Conservation (phyloP, 169 alveolate genomes). For the Plasmodium billcollinsi region DNA sequence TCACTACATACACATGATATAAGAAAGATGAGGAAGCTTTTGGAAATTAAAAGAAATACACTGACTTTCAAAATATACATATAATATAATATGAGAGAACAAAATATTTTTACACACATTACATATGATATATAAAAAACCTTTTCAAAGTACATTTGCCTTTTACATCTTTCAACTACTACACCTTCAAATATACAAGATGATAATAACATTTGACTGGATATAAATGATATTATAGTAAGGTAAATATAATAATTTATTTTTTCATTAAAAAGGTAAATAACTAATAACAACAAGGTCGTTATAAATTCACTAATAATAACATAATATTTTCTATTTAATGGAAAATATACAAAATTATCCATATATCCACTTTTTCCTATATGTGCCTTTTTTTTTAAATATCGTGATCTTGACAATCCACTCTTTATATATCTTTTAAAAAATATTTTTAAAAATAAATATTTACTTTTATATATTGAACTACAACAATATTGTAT, state of each 20-base stretch:
- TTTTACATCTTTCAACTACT: slow-evolving; percentile 62
- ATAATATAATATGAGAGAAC: slow-evolving; percentile 56
- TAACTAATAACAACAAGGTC: slow-evolving; percentile 31
- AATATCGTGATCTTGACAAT: slow-evolving; percentile 28
- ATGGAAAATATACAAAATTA: slow-evolving; percentile 41
- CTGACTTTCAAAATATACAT: slow-evolving; percentile 53
- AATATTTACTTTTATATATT: slow-evolving; percentile 36
- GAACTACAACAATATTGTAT: slow-evolving; percentile 19
- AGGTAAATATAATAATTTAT: slow-evolving; percentile 42
- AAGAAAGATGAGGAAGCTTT: slow-evolving; percentile 37
- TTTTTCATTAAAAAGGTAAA: slow-evolving; percentile 43
- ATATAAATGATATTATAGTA: slow-evolving; percentile 24
- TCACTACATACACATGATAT: slow-evolving; percentile 61
- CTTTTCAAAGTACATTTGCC: slow-evolving; percentile 42
- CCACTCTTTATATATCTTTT: slow-evolving; percentile 60
- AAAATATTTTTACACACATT: slow-evolving; percentile 66
- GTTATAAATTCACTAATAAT: slow-evolving; percentile 42
- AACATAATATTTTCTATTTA: slow-evolving; percentile 64
- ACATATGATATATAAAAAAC: slow-evolving; percentile 62
- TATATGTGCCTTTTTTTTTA: slow-evolving; percentile 12
- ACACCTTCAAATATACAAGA: slow-evolving; percentile 71
- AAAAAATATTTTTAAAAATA: slow-evolving; percentile 34
- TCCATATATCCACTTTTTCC: slow-evolving; percentile 18
- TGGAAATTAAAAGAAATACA: slow-evolving; percentile 41
- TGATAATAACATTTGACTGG: slow-evolving; percentile 63